Conservation (phyloP, 768 basidiomycete genomes). For the Leccinum arenicola region DNA sequence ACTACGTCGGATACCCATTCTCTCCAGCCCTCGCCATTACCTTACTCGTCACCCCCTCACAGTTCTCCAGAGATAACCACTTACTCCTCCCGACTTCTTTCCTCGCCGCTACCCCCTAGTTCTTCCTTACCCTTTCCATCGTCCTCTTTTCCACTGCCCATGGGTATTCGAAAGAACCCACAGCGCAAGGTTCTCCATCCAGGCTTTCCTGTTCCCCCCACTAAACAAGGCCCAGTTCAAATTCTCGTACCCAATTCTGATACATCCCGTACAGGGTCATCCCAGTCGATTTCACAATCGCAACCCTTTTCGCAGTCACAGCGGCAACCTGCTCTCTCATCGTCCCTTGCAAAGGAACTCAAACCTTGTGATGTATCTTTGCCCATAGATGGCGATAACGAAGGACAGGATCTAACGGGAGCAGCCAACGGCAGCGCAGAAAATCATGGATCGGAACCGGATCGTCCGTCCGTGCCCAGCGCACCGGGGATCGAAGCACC, state of each 20-base stretch:
- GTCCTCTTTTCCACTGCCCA: slow-evolving; percentile 5
- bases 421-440: background rate
- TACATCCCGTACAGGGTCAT: slow-evolving; percentile 40
- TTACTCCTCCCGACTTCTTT: slow-evolving; percentile 5
- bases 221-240: slow-evolving; percentile 35
- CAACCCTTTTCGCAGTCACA: slow-evolving; percentile 29
- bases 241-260: slow-evolving; percentile 60
- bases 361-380: slow-evolving; percentile 17
- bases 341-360: slow-evolving; percentile 22
- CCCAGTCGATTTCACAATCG: slow-evolving; percentile 30
- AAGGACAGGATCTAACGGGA: background rate
- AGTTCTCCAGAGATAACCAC: slow-evolving; percentile 8
- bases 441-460: background rate
- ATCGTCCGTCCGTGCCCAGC: slow-evolving; percentile 3
- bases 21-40: slow-evolving; percentile 15
- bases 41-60: slow-evolving; percentile 3
- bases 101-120: slow-evolving; percentile 14
- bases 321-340: slow-evolving; percentile 23
- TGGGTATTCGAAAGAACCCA: slow-evolving; percentile 25
- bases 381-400: background rate
- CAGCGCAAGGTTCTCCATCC: slow-evolving; percentile 50
- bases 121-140: slow-evolving; percentile 11
- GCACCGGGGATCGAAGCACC: slow-evolving; percentile 7
- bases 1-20: slow-evolving; percentile 11
- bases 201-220: slow-evolving; percentile 28